Percentiles rank a stretch among this genome's conserved stretches.
Conservation (phyloP, 1,284 basidiomycete genomes). For the Chondrostereum purpureum region DNA sequence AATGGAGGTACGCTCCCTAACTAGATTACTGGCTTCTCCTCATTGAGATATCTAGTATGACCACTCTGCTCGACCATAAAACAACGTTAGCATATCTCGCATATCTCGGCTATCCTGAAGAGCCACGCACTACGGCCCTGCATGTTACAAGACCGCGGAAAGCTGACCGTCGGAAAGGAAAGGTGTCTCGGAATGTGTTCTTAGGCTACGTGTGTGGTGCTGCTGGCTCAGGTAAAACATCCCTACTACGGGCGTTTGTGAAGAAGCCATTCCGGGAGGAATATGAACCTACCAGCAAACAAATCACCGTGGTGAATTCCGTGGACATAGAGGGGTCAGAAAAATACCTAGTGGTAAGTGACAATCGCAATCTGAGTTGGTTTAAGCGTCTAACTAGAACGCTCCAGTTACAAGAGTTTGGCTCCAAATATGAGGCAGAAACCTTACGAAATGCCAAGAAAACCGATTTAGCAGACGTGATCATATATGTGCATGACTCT, state of each 20-base stretch:
- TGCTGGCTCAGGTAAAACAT: slow-evolving; percentile 93
- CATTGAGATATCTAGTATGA: slow-evolving; percentile 68
- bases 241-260: slow-evolving; percentile 78
- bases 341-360: slow-evolving; percentile 89
- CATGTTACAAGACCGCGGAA: slow-evolving; percentile 79
- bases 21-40: neutral
- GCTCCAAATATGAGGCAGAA: slow-evolving; percentile 91
- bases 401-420: slow-evolving; percentile 89
- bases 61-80: slow-evolving; percentile 87
- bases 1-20: slow-evolving; percentile 76
- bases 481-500: slow-evolving; percentile 95
- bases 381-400: slow-evolving; percentile 8
- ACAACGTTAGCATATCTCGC: slow-evolving; percentile 95
- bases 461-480: slow-evolving; percentile 87
- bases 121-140: slow-evolving; percentile 73
- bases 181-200: slow-evolving; percentile 85
- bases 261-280: slow-evolving; percentile 67
- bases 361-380: slow-evolving; percentile 5
- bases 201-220: slow-evolving; percentile 92
- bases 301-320: slow-evolving; percentile 89
- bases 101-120: slow-evolving; percentile 80
- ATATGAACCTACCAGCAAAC: slow-evolving; percentile 86
- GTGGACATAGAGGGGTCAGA: slow-evolving; percentile 94
- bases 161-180: slow-evolving; percentile 81
- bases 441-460: slow-evolving; percentile 86